Evolutionary conservation across 257 asterid species (phyloP), one percentile per base, ranked within the genome.

Genomic region (Misopates orontium): DNA sequence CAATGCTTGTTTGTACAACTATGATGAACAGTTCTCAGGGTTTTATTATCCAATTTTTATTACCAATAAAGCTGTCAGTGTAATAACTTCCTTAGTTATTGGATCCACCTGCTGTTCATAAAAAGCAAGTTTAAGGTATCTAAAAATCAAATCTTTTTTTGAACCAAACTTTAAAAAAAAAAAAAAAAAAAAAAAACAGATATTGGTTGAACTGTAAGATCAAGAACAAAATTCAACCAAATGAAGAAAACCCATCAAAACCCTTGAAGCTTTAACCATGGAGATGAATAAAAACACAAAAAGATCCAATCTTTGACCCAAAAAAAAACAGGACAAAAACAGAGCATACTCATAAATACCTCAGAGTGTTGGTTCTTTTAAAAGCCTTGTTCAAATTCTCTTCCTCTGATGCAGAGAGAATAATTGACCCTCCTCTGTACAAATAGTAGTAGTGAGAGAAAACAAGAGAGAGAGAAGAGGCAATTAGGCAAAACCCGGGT

Each of bases 391-490:
- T 66, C 70, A 0, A 67, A 64, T 53, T 52, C 59, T 58, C 71
- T 58, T 68, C 69, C 44, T 56, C 67, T 28, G 36, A 28, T 28
- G 47, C 12, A 61, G 11, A 72, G 53, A 56, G 75, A 78, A 57
- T 17, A 45, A 64, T 73, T 25, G 51, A 50, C 40, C 62, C 44
- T 9, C 17, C 70, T 62, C 59, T 28, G 13, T 56, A 59, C 66
- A 68, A 68, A 72, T 60, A 45, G 64, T n/a, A 20, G 45, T 60
- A 47, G 45, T 47, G 31, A 49, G 11, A 32, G 44, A 51, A 24
- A 58, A 67, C n/a, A 58, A 51, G 66, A 61, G 56, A 68, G 61
- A 60, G 74, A 74, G 72, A 45, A 4, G n/a, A n/a, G n/a, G n/a
- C n/a, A n/a, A n/a, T n/a, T n/a, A 31, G 20, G 71, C 66, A 61